These are phyloP conservation scores for Russula dissimulans DNA, from an alignment of 768 basidiomycete genomes.

Conservation along the genomic window DNA sequence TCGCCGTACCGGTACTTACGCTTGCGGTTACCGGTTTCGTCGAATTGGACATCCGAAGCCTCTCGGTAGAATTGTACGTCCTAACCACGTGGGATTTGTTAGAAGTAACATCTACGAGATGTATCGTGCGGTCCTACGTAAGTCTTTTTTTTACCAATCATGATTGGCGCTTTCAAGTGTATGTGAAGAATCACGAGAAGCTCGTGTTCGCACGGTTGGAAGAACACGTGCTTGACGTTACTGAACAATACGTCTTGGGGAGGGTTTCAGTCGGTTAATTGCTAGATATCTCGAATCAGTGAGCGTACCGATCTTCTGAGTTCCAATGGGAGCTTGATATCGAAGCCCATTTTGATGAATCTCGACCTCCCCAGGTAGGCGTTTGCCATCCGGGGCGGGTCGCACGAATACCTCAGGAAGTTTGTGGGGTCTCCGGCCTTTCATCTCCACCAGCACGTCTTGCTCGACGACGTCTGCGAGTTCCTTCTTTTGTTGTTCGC, in stretches of 20 bases:
- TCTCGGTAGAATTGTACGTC: slow-evolving; percentile 98
- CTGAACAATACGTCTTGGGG: slow-evolving; percentile 80
- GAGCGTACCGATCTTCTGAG: slow-evolving; percentile 79
- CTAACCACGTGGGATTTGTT: slow-evolving; percentile 30
- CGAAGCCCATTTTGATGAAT: slow-evolving; percentile 96
- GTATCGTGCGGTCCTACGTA: slow-evolving; percentile 45
- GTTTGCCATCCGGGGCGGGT: slow-evolving; percentile 90
- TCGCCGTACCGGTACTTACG: slow-evolving; percentile 95
- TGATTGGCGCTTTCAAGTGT: slow-evolving; percentile 90
- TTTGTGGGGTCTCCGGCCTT: slow-evolving; percentile 76
- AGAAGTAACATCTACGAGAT: slow-evolving; percentile 3
- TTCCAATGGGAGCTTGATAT: slow-evolving; percentile 78
- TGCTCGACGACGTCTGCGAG: slow-evolving; percentile 98
- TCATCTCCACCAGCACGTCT: slow-evolving; percentile 79
- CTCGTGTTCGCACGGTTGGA: slow-evolving; percentile 97
- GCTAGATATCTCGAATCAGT: not conserved
- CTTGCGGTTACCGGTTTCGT: slow-evolving; percentile 98
- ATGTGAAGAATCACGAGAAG: slow-evolving; percentile 89
- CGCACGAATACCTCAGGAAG: slow-evolving; percentile 89
- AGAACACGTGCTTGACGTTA: slow-evolving; percentile 97
- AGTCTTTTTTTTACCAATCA: slow-evolving; percentile 98
- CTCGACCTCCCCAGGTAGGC: slow-evolving; percentile 94
- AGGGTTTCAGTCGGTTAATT: not conserved
- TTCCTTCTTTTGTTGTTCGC: slow-evolving; percentile 96
- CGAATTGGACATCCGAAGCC: slow-evolving; percentile 94